Base-by-base conservation (phyloP, 768 basidiomycete species). In the Pleurotus tuber-regium region DNA sequence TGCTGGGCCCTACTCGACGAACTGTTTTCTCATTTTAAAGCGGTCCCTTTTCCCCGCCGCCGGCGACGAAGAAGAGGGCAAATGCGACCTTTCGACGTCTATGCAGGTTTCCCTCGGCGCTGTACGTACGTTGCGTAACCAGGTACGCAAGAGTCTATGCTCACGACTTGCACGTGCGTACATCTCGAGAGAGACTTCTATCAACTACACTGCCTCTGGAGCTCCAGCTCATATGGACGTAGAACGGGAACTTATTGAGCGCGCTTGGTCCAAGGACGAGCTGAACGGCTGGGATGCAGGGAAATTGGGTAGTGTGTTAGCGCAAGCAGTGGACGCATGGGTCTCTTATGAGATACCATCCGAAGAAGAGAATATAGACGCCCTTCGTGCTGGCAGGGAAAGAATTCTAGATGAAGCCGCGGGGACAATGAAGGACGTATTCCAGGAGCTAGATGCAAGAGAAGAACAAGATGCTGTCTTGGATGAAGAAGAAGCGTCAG, bases 191-290 rank as follows among this genome's bases (percentile, higher is more conserved):
- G 73, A 82, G 57, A 72, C 68, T 11, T 74, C 80, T 2, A 60
- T 74, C 10, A 71, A 71, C 8, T 85, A 86, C 52, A 75, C 83
- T 0, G 74, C 75, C 33, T 79, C 85, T 1, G 86, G 85, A 10
- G 79, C 77, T 1, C 81, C 83, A 0, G 74, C 75, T 0, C 74
- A 80, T 36, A 71, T 87, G 60, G 80, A 81, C 48, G 64, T 89
- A 7, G 83, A 82, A 51, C 70, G 70, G 36, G 83, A 83, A 14
- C 63, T 88, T 53, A 78, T 89, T 77, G 86, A 88, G 58, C 76
- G 78, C 2, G 87, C 86, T 0, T 89, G 86, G 86, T 75, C 84
- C 1, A 84, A 81, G 59, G 80, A 87, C 36, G 86, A 87, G 19
- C 46, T 72, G 24, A 78, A 77, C 26, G 81, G 81, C 2, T 89